Evolutionary conservation across 345 rosid genomes (phyloP).

Genomic region (Hypericum perforatum): DNA sequence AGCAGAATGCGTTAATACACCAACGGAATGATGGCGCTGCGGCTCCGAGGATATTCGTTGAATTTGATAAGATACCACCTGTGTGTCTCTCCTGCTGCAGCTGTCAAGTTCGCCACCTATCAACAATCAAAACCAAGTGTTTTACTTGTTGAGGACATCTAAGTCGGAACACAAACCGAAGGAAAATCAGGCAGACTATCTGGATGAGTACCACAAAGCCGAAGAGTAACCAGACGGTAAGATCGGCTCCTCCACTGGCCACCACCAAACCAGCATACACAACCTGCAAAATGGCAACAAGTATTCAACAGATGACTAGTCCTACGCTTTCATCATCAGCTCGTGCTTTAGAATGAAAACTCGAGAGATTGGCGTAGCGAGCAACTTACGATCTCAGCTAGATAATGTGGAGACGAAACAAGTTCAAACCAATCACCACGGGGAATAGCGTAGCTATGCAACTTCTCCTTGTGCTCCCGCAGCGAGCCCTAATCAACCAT

Average conservation of each 20-base stretch:
- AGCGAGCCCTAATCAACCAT: not conserved
- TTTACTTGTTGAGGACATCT: not conserved
- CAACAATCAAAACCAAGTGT: not conserved
- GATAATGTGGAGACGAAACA: not conserved
- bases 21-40: not conserved
- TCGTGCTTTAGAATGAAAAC: too few species aligned
- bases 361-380: too few species aligned
- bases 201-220: not conserved
- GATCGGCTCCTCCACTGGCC: not conserved
- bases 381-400: not conserved
- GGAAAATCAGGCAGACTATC: not conserved
- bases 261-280: not conserved
- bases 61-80: slow-evolving; percentile 1
- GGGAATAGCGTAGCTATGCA: not conserved
- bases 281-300: too few species aligned
- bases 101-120: not conserved
- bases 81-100: slow-evolving; percentile 3
- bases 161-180: not conserved
- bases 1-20: not conserved
- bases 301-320: too few species aligned
- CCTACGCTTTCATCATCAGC: too few species aligned
- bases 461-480: not conserved
- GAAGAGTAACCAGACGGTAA: not conserved
- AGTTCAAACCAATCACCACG: slow-evolving; percentile 4
- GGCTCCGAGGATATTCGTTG: not conserved